Evolutionary conservation across 1,284 basidiomycete species (phyloP), one percentile per base, ranked within the genome.

Genomic region (Laetiporus sulphureus): DNA sequence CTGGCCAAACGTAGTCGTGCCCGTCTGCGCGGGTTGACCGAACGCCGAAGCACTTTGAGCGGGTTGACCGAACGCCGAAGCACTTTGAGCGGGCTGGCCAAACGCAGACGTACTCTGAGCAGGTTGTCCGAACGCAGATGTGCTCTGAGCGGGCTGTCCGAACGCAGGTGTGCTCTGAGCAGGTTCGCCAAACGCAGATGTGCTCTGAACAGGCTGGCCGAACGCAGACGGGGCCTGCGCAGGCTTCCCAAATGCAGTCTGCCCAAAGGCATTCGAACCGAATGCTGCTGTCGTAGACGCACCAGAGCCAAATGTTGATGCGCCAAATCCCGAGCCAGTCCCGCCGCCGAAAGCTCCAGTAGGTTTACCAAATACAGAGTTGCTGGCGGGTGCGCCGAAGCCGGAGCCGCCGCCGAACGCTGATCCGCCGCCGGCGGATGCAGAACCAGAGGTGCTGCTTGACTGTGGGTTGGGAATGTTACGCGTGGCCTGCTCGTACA

Each of bases 401-500:
- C 53, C 53, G 5, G 38, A 44, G 19, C 40, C 41, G 38, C 45
- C 42, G 29, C 46, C 52, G 11, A 50, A 44, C 8, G 46, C 36
- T 8, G 54, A 46, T 4, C 48, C 37, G 3, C 59, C 45, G 19
- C 56, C 37, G 0, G 53, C 34, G 4, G 45, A 49, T 13, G 48
- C 43, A 11, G 51, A 42, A 13, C 50, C 38, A n/a, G n/a, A n/a
- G n/a, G n/a, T n/a, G n/a, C n/a, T n/a, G n/a, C n/a, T n/a, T n/a
- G n/a, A n/a, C 48, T 57, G 48, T 18, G 53, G 46, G 24, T 52
- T 54, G n/a, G n/a, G n/a, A 18, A 39, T 38, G 47, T 42, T 55
- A 43, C 44, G 67, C 13, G 62, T 48, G 1, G 83, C 81, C 47
- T 75, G 70, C 11, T 79, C 69, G 41, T 69, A 75, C 1, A 71